Percentiles rank a stretch among this genome's conserved stretches.
Evolutionary conservation across 352 stramenopile species (phyloP).

Genomic region (Phytophthora rubi): DNA sequence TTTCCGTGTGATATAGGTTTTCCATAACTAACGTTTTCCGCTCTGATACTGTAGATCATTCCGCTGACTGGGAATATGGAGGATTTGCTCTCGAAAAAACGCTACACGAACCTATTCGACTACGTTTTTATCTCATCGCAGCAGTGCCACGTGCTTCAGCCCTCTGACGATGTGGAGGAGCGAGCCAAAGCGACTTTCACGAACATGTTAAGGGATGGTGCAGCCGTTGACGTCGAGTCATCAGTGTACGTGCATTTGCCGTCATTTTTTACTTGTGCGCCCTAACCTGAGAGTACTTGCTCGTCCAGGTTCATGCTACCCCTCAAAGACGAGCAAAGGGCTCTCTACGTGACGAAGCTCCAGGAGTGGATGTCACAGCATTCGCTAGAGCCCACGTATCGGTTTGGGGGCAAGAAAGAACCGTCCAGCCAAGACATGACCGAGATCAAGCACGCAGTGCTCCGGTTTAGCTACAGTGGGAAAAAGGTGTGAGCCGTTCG

Average conservation of each 20-base stretch:
- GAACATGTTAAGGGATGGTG: conserved; percentile 46
- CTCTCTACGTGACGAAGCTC: conserved; percentile 72
- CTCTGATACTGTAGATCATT: conserved; percentile 55
- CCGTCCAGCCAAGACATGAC: conserved; percentile 55
- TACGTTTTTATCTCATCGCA: conserved; percentile 74
- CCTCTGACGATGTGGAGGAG: conserved; percentile 21
- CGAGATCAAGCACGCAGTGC: conserved; percentile 63
- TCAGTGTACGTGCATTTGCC: conserved; percentile 55
- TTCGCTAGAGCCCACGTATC: conserved; percentile 44
- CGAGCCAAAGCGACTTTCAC: conserved; percentile 32
- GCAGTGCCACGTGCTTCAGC: conserved; percentile 59
- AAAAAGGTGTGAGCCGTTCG: conserved; percentile 1
- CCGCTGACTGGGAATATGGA: conserved; percentile 65
- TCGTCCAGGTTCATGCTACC: conserved; percentile 70
- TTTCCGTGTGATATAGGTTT: background rate
- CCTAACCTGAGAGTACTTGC: background rate
- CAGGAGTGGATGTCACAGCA: conserved; percentile 56
- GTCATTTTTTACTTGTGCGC: background rate
- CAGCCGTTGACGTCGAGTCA: conserved; percentile 71
- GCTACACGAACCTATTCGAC: conserved; percentile 68
- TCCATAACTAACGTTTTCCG: background rate
- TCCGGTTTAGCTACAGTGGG: conserved; percentile 53
- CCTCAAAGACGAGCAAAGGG: conserved; percentile 69
- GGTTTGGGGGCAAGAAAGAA: conserved; percentile 31
- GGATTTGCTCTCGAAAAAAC: conserved; percentile 66